A percentile compares a stretch with the other conserved stretches of the same genome.
Evolutionary conservation across 2,329 filamentous ascomycete genomes (phyloP).

Genomic region (Aureobasidium sp.): DNA sequence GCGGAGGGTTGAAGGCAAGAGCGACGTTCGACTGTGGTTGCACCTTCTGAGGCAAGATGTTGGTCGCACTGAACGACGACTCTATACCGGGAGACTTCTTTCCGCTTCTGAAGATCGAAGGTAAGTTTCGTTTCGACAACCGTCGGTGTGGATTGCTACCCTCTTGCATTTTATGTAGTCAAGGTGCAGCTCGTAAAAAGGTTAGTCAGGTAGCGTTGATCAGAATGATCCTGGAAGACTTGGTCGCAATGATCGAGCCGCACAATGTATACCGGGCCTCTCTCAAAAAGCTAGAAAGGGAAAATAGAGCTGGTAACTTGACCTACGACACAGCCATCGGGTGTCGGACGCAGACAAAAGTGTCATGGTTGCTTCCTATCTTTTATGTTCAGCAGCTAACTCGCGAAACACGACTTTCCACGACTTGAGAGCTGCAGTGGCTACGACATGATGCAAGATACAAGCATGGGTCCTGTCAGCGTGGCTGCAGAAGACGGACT

Average conservation of each 20-base stretch:
- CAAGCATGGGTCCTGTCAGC: constrained; percentile 6
- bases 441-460: constrained; percentile 6
- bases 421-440: background rate
- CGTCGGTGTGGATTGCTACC: background rate
- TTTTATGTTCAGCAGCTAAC: background rate
- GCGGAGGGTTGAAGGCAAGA: constrained; percentile 7
- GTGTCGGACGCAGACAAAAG: background rate
- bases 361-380: background rate
- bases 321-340: background rate
- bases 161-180: constrained; percentile 3
- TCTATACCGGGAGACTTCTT: background rate
- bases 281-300: background rate
- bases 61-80: constrained; percentile 17
- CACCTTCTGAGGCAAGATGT: constrained; percentile 6
- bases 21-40: background rate
- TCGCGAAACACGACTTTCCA: background rate
- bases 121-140: background rate
- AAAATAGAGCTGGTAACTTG: background rate
- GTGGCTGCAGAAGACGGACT: constrained; percentile 3
- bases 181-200: background rate
- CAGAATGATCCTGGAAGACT: background rate
- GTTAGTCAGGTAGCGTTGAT: background rate
- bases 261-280: background rate
- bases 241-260: background rate
- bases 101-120: constrained; percentile 4